Percentiles rank a stretch among this genome's conserved stretches.
Evolutionary conservation across 352 stramenopile genomes (phyloP).

Genomic region (Pythium scleroteichum): DNA sequence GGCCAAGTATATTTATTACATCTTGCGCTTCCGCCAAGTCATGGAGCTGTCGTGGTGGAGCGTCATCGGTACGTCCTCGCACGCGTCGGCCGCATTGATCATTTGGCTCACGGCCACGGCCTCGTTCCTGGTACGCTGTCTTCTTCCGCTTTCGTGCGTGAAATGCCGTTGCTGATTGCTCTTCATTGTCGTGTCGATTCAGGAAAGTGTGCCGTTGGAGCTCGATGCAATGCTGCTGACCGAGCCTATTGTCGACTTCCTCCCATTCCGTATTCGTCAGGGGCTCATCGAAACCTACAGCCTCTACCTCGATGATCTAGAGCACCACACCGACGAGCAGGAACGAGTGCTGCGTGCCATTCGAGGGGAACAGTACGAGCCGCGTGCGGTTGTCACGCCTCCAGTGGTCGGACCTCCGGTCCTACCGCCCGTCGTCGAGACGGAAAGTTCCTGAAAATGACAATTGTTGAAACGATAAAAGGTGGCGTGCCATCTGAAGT

Average conservation of each 20-base stretch:
- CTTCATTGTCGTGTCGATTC: conserved; percentile 2
- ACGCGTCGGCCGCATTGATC: conserved; percentile 76
- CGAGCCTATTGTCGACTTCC: conserved; percentile 75
- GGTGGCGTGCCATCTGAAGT: too few species aligned
- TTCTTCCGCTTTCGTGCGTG: neutral
- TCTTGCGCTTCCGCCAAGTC: conserved; percentile 83
- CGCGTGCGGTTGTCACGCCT: conserved; percentile 4
- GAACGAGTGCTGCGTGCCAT: conserved; percentile 82
- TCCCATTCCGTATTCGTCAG: conserved; percentile 85
- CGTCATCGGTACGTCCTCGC: conserved; percentile 81
- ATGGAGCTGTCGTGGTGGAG: conserved; percentile 88
- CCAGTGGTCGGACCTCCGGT: conserved; percentile 4
- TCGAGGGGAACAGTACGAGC: conserved; percentile 52
- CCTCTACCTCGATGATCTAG: conserved; percentile 82
- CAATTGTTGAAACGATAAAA: too few species aligned
- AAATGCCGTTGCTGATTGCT: neutral
- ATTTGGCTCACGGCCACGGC: conserved; percentile 86
- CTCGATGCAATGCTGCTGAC: conserved; percentile 84
- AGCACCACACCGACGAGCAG: conserved; percentile 82
- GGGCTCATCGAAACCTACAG: conserved; percentile 89
- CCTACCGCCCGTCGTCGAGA: conserved; percentile 3
- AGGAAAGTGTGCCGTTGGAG: conserved; percentile 86
- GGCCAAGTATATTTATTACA: conserved; percentile 91
- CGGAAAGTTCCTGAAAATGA: conserved; percentile 1
- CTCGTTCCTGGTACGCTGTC: conserved; percentile 71